phyloP scores from a whole-genome alignment of 805 yeast species.

The Jamesozyma gamospora region DNA sequence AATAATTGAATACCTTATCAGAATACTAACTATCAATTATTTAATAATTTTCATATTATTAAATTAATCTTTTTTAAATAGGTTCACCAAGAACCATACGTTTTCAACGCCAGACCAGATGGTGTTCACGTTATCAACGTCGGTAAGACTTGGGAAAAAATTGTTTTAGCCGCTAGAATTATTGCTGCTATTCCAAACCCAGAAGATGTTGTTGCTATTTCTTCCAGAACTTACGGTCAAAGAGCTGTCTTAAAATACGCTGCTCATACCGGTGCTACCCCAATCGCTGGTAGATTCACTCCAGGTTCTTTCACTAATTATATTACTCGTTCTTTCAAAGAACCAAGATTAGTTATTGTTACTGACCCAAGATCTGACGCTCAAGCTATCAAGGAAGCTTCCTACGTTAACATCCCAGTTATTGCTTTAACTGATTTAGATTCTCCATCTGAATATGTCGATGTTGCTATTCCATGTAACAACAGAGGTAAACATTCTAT shows the following conservation, averaged over 20 bases:
- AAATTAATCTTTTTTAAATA: constrained; percentile 1
- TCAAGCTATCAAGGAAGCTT: constrained; percentile 99
- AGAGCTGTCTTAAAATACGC: constrained; percentile 99
- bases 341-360: constrained; percentile 98
- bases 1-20: no score
- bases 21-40: constrained; percentile 2
- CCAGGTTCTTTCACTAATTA: constrained; percentile 99
- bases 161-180: constrained; percentile 98
- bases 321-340: constrained; percentile 99
- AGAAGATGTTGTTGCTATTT: constrained; percentile 95
- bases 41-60: constrained; percentile 1
- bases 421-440: constrained; percentile 98
- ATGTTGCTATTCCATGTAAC: constrained; percentile 99
- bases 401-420: constrained; percentile 99
- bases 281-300: constrained; percentile 99
- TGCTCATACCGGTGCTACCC: constrained; percentile 99
- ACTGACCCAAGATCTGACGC: constrained; percentile 99
- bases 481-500: constrained; percentile 99
- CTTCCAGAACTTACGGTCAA: constrained; percentile 99
- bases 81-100: constrained; percentile 39
- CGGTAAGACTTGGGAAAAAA: constrained; percentile 99
- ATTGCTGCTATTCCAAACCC: constrained; percentile 99
- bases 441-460: constrained; percentile 98
- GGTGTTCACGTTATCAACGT: constrained; percentile 98
- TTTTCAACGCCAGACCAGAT: constrained; percentile 97